Percentiles rank a stretch among this genome's conserved stretches.
Evolutionary conservation across 2,329 filamentous ascomycete genomes (phyloP).

Genomic region (Fusarium coffeatum): DNA sequence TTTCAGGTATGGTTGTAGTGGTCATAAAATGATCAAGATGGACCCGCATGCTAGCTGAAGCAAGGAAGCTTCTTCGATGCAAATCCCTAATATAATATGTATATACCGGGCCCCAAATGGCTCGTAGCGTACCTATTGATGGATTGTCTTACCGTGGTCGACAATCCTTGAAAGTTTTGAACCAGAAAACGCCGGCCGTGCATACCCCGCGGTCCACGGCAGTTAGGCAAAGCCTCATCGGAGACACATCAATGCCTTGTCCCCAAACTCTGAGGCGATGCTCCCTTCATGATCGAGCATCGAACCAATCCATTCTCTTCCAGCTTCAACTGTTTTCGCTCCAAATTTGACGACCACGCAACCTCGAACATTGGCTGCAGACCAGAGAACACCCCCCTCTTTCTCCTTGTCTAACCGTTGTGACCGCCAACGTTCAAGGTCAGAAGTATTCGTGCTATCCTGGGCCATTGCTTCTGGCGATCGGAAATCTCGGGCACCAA

Average conservation of each 20-base stretch:
- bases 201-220: not conserved
- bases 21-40: not conserved
- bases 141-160: not conserved
- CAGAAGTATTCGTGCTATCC: conserved; percentile 53
- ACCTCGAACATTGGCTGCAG: conserved; percentile 80
- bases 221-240: conserved; percentile 53
- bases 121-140: not conserved
- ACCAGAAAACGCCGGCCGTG: not conserved
- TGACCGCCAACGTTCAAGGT: conserved; percentile 64
- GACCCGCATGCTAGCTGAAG: not conserved
- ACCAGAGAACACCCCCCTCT: conserved; percentile 77
- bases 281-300: conserved; percentile 82
- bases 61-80: not conserved
- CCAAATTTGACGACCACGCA: conserved; percentile 95
- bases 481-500: conserved; percentile 84
- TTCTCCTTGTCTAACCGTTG: conserved; percentile 69
- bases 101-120: not conserved
- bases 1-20: not conserved
- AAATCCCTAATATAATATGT: not conserved
- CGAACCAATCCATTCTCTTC: conserved; percentile 79
- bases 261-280: conserved; percentile 77
- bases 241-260: conserved; percentile 83
- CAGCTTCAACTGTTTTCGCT: conserved; percentile 82
- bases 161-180: not conserved
- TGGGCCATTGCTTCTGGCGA: conserved; percentile 61